Percentiles rank a stretch among this genome's conserved stretches.
phyloP scores from a whole-genome alignment of 495 filamentous ascomycete genomes.

The Paragyromitra xinjiangensis region DNA sequence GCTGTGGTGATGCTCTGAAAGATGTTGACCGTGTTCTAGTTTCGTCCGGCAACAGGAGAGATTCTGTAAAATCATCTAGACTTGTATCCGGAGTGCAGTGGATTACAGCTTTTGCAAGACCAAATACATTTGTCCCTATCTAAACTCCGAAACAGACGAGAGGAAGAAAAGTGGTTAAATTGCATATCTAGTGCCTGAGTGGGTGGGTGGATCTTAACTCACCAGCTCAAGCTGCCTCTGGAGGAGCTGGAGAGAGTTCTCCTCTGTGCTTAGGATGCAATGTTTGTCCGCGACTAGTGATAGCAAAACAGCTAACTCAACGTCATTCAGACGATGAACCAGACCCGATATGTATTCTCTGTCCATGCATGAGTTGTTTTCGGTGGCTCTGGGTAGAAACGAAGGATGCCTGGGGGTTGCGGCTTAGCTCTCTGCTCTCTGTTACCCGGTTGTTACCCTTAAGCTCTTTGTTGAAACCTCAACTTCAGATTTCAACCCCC shows the following conservation, averaged over 20 bases:
- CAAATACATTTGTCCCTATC: constrained; percentile 76
- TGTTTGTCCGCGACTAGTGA: constrained; percentile 82
- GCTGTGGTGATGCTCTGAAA: constrained; percentile 50
- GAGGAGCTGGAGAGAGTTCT: constrained; percentile 68
- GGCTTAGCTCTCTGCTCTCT: constrained; percentile 27
- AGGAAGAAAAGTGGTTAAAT: constrained; percentile 5
- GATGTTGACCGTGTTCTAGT: constrained; percentile 42
- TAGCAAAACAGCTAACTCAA: constrained; percentile 85
- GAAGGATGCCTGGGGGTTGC: not conserved
- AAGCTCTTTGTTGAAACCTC: constrained; percentile 10
- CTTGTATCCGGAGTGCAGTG: constrained; percentile 76
- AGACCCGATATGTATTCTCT: constrained; percentile 48
- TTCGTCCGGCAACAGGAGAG: constrained; percentile 66
- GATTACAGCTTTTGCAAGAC: constrained; percentile 71
- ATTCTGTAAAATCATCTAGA: constrained; percentile 78
- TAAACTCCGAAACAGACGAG: constrained; percentile 50
- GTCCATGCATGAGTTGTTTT: constrained; percentile 52
- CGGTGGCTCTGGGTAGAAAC: not conserved
- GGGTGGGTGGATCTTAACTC: constrained; percentile 30
- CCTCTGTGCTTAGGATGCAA: constrained; percentile 81
- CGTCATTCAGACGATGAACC: constrained; percentile 78
- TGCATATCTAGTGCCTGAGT: not conserved
- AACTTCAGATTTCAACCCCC: constrained; percentile 1
- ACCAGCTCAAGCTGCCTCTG: constrained; percentile 78
- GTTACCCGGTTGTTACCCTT: constrained; percentile 41